Evolutionary conservation across 176 grass and related monocot genomes (phyloP), one percentile per base, ranked within the genome.

Genomic region (Aegilops sharonensis): DNA sequence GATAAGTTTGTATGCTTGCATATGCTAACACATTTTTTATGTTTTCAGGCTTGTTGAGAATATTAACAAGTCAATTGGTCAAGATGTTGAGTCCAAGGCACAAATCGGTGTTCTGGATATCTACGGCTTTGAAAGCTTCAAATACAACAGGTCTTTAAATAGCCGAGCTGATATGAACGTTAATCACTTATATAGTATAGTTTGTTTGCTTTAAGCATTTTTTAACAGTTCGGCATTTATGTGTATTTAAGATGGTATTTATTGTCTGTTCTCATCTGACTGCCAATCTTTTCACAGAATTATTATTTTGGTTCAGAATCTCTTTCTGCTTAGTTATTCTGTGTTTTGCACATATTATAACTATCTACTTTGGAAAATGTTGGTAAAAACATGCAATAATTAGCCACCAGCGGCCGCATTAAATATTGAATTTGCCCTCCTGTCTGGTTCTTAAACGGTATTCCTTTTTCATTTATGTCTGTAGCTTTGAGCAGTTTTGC

Each of bases 61-160:
- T 85, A 94, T 98, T 85, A 98, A 98, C 84, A 98, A 98, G 85
- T 98, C 97, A 52, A 93, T 98, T 80, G 97, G 97, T 70, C 97
- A 98, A 88, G 97, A 98, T 89, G 63, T 84, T 34, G 85, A 92
- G 92, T 98, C 97, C 14, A 95, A 92, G 81, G 85, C 94, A 76
- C 97, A 98, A 82, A 98, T 98, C 45, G 97, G 97, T 86, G 97
- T 98, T 77, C 85, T 98, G 90, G 97, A 98, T 89, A 98, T 98
- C 82, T 98, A 98, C 35, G 97, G 97, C 77, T 98, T 98, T 78
- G 97, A 98, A 84, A 95, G 97, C 88, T 98, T 98, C 83, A 92
- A 90, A 88, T 92, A 90, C 23, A 98, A 98, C 89, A 98, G 97
- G 97, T 97, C 9, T 82, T 67, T 57, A 32, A 50, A 21, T 32